Percentiles rank a stretch among this genome's conserved stretches.
Conservation (phyloP, 352 stramenopile species). For the Pythium phragmiticola region DNA sequence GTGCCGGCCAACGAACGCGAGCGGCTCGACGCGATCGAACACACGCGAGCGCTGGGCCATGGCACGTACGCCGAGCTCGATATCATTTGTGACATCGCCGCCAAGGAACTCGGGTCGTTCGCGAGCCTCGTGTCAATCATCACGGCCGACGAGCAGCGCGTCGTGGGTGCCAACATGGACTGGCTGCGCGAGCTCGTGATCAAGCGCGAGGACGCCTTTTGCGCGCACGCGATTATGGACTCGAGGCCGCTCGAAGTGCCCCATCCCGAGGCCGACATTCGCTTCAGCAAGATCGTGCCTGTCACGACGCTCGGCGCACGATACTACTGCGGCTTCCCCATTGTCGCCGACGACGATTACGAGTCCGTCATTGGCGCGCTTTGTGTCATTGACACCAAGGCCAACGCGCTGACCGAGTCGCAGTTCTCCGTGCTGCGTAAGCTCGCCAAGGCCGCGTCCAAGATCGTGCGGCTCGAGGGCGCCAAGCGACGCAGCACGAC, state of each 20-base stretch:
- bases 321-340: constrained; percentile 71
- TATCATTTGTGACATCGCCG: constrained; percentile 63
- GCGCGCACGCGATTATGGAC: constrained; percentile 55
- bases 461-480: constrained; percentile 34
- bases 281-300: constrained; percentile 32
- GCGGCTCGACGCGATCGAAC: constrained; percentile 9
- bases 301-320: constrained; percentile 34
- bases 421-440: constrained; percentile 18
- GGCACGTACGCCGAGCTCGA: constrained; percentile 38
- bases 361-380: constrained; percentile 46
- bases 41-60: not conserved
- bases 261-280: constrained; percentile 53
- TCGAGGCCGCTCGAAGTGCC: constrained; percentile 46
- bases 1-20: constrained; percentile 16
- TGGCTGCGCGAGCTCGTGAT: constrained; percentile 34
- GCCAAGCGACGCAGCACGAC: constrained; percentile 3
- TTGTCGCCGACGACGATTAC: constrained; percentile 17
- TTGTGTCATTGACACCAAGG: constrained; percentile 30
- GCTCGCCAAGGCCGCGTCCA: constrained; percentile 41
- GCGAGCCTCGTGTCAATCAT: constrained; percentile 59
- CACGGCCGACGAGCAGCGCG: constrained; percentile 33
- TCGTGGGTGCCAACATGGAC: constrained; percentile 40
- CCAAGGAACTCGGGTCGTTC: constrained; percentile 46
- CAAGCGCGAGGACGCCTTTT: constrained; percentile 53
- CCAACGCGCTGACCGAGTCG: constrained; percentile 8